Evolutionary conservation across 306 rosid genomes (phyloP).

Genomic region (Abrus precatorius): DNA sequence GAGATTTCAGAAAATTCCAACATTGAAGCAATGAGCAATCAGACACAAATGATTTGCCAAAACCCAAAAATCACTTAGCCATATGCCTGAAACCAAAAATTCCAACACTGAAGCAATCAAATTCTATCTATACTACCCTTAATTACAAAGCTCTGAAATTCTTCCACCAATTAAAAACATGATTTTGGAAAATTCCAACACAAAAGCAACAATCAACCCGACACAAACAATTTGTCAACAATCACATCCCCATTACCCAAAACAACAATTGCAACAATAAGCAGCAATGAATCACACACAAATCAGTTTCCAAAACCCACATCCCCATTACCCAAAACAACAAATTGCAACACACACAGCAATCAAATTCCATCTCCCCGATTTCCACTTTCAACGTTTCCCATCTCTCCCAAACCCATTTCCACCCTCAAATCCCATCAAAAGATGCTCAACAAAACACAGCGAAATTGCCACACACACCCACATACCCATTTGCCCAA

Average conservation of each 20-base stretch:
- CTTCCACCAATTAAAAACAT: background rate
- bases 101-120: conserved; percentile 30
- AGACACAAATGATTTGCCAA: background rate
- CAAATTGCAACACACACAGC: background rate
- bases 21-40: conserved; percentile 21
- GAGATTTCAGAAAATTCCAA: background rate
- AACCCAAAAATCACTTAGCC: too few species aligned
- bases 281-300: background rate
- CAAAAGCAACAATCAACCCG: background rate
- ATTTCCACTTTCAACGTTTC: conserved; percentile 3
- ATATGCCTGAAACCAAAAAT: background rate
- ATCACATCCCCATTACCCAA: background rate
- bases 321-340: background rate
- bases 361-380: background rate
- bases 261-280: background rate
- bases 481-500: background rate
- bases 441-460: background rate
- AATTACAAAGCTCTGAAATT: background rate
- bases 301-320: background rate
- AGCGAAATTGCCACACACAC: background rate
- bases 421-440: conserved; percentile 8
- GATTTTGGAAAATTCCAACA: background rate
- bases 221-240: background rate
- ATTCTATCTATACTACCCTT: background rate
- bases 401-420: background rate